Percentiles rank a stretch among this genome's conserved stretches.
phyloP scores from a whole-genome alignment of 805 yeast species.

The Clavispora santaluciae region DNA sequence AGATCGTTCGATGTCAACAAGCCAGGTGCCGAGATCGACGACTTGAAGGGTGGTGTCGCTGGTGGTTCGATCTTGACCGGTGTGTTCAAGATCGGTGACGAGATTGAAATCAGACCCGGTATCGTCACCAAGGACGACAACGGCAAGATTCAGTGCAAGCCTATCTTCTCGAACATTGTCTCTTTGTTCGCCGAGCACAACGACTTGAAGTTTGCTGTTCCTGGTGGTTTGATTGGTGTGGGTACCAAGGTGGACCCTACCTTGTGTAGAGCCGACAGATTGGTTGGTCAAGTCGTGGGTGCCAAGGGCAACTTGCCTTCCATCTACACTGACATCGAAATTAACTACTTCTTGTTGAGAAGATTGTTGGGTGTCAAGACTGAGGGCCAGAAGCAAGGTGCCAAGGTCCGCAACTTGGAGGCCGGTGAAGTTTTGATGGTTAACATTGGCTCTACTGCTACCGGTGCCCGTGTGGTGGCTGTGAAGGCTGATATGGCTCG shows the following conservation, averaged over 20 bases:
- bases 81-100: slow-evolving; percentile 95
- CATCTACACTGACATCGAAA: slow-evolving; percentile 94
- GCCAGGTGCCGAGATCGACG: slow-evolving; percentile 97
- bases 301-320: slow-evolving; percentile 94
- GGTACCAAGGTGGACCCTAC: slow-evolving; percentile 99
- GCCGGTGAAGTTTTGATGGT: slow-evolving; percentile 97
- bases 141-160: slow-evolving; percentile 88
- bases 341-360: slow-evolving; percentile 93
- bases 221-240: slow-evolving; percentile 99
- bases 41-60: slow-evolving; percentile 99
- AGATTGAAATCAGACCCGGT: slow-evolving; percentile 98
- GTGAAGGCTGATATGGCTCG: slow-evolving; percentile 99
- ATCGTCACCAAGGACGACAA: slow-evolving; percentile 92
- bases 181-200: slow-evolving; percentile 96
- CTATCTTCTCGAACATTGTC: slow-evolving; percentile 89
- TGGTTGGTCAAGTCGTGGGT: slow-evolving; percentile 99
- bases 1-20: slow-evolving; percentile 98
- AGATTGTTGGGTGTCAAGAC: slow-evolving; percentile 98
- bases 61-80: slow-evolving; percentile 98
- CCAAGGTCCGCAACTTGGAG: slow-evolving; percentile 92
- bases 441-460: slow-evolving; percentile 97
- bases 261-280: slow-evolving; percentile 97
- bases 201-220: slow-evolving; percentile 97
- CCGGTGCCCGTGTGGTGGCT: slow-evolving; percentile 98
- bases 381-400: slow-evolving; percentile 89